phyloP scores from a whole-genome alignment of 345 rosid genomes.

The Salix brachista region DNA sequence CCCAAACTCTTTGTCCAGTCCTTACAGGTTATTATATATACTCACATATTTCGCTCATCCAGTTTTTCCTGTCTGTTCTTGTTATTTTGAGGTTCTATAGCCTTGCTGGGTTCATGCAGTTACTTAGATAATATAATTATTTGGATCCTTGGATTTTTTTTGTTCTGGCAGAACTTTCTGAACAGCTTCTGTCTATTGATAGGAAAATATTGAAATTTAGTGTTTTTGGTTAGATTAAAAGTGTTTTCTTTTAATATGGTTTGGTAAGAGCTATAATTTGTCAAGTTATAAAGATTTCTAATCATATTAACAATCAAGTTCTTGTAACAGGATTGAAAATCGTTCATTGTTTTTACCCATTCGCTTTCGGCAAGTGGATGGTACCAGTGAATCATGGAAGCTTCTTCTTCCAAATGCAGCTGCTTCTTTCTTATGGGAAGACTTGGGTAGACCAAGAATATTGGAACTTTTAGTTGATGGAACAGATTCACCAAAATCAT shows the following conservation, averaged over 20 bases:
- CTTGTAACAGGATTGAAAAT: conserved; percentile 75
- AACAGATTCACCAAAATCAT: conserved; percentile 52
- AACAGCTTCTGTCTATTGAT: background rate
- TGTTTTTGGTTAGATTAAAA: background rate
- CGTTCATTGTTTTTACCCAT: conserved; percentile 81
- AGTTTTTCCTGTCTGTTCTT: background rate
- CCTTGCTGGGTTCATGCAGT: too few species aligned
- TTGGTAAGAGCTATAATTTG: background rate
- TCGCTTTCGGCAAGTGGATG: conserved; percentile 77
- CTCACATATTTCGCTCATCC: conserved; percentile 6
- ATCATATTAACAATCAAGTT: conserved; percentile 16
- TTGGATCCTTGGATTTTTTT: background rate
- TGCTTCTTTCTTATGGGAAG: conserved; percentile 94
- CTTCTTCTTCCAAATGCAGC: conserved; percentile 85
- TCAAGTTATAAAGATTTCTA: background rate
- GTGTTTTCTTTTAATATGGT: background rate
- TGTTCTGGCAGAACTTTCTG: background rate
- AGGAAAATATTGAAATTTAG: background rate
- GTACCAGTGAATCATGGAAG: conserved; percentile 75
- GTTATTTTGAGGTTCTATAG: background rate
- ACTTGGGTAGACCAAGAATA: conserved; percentile 68
- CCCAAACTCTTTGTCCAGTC: conserved; percentile 70
- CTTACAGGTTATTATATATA: conserved; percentile 65
- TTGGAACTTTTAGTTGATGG: conserved; percentile 79
- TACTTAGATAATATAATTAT: too few species aligned